Base-by-base conservation (phyloP, 352 stramenopile species). In the Phytophthora ramorum region DNA sequence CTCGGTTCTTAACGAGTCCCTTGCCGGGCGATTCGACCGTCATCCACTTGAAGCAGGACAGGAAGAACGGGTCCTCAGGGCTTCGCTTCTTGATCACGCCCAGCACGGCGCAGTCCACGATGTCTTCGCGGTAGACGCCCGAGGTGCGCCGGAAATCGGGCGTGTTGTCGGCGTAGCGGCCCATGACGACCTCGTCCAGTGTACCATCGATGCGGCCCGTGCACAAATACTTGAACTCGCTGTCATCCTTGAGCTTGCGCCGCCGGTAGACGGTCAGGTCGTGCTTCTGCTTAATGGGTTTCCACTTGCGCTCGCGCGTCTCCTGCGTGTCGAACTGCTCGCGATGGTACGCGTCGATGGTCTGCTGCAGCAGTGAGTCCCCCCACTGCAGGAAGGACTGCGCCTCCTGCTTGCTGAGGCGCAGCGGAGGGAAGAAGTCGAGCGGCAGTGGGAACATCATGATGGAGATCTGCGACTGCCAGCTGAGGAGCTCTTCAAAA, bases 41-140 rank as follows among this genome's bases (percentile, higher is more conserved):
- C 81, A 90, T 91, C 85, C 85, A 93, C 70, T 93, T 93, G 74
- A 93, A 92, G 34, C 85, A 87, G 7, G 82, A 83, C 54, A 85
- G 88, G 60, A 85, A 91, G 60, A 89, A 93, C 2, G 85, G 85
- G 9, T 88, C 73, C 10, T 71, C 53, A 0, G 61, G 48, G 19
- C 77, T 84, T 54, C 79, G 73, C 16, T 63, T 69, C 53, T 87
- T 78, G 49, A 93, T 82, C 30, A 85, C 78, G 53, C 87, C 81
- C 12, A 93, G 66, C 32, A 93, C 78, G 20, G 84, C 78, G 71
- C 82, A 93, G 67, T 93, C 85, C 22, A 93, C 81, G 40, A 91
- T 76, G 67, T 93, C 85, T 17, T 91, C 79, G 16, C 85, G 81
- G 66, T 91, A 91, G 45, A 93, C 78, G 22, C 81, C 85, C 52